These are phyloP conservation scores for Agroathelia rolfsii DNA, from an alignment of 1,284 basidiomycete genomes.

Conservation along the genomic window DNA sequence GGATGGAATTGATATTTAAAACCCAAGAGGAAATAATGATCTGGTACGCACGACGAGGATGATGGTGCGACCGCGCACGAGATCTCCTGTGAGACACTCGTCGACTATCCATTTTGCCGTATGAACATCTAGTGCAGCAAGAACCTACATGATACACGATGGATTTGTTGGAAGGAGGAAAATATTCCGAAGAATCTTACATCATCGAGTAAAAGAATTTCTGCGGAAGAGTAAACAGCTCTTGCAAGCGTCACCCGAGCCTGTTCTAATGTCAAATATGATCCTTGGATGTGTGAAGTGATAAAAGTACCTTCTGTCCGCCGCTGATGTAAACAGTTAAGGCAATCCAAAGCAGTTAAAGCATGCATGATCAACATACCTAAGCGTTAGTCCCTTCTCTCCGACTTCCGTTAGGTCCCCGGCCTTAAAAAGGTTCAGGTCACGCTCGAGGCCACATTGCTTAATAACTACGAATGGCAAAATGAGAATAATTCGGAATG, in stretches of 20 bases:
- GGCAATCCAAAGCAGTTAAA: too few relatives aligned
- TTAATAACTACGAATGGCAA: slow-evolving; percentile 34
- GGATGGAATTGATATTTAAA: slow-evolving; percentile 5
- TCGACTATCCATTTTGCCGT: slow-evolving; percentile 35
- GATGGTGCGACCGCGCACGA: slow-evolving; percentile 31
- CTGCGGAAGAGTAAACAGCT: slow-evolving; percentile 19
- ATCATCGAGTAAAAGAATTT: too few relatives aligned
- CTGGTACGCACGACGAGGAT: slow-evolving; percentile 26
- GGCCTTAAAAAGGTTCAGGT: slow-evolving; percentile 46
- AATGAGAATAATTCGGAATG: slow-evolving; percentile 11
- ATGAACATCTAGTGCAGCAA: slow-evolving; percentile 32
- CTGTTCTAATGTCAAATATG: too few relatives aligned
- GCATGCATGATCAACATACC: too few relatives aligned
- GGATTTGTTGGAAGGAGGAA: neutral
- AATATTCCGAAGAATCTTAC: slow-evolving; percentile 32
- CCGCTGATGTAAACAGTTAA: too few relatives aligned
- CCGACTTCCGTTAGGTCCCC: slow-evolving; percentile 64
- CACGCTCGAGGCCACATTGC: slow-evolving; percentile 50
- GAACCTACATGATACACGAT: slow-evolving; percentile 20
- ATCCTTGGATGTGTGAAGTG: too few relatives aligned
- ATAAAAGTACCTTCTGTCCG: slow-evolving; percentile 36
- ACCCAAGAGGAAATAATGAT: slow-evolving; percentile 7
- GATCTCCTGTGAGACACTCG: slow-evolving; percentile 29
- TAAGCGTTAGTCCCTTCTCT: slow-evolving; percentile 51
- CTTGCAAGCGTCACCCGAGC: slow-evolving; percentile 23